Conservation (phyloP, 176 grass and related monocot species). For the Bonia amplexicaulis region DNA sequence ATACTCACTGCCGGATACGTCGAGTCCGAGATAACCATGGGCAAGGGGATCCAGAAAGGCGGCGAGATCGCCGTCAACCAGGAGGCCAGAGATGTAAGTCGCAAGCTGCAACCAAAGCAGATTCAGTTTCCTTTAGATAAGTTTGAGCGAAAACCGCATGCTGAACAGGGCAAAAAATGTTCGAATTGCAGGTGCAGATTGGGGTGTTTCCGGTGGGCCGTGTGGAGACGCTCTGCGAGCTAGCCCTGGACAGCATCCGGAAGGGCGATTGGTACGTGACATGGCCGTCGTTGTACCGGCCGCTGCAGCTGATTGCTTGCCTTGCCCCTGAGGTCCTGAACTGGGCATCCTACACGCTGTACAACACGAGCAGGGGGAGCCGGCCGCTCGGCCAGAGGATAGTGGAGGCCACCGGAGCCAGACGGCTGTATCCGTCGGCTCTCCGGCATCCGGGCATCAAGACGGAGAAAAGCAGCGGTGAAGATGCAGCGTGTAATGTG, state of each 20-base stretch:
- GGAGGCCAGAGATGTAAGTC: constrained; percentile 35
- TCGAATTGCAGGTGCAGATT: constrained; percentile 37
- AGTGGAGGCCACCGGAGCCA: constrained; percentile 24
- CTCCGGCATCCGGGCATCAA: constrained; percentile 1
- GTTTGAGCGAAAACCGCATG: too few species aligned
- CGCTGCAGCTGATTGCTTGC: constrained; percentile 23
- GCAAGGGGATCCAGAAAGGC: constrained; percentile 36
- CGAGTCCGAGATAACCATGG: constrained; percentile 52
- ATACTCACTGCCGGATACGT: constrained; percentile 41
- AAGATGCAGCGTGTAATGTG: neutral
- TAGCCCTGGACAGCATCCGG: constrained; percentile 25
- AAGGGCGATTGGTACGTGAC: constrained; percentile 44
- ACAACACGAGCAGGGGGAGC: neutral
- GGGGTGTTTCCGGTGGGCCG: constrained; percentile 42
- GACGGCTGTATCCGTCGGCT: neutral
- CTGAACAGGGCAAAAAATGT: too few species aligned
- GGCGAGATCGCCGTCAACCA: constrained; percentile 39
- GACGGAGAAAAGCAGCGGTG: neutral
- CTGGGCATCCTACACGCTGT: constrained; percentile 19
- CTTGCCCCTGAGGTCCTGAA: constrained; percentile 35
- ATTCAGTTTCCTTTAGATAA: too few species aligned
- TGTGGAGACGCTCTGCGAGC: constrained; percentile 32
- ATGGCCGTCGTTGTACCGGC: constrained; percentile 47
- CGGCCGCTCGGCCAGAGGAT: constrained; percentile 26
- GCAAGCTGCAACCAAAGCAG: too few species aligned